These are phyloP conservation scores for Nemophila menziesii DNA, from an alignment of 257 asterid genomes.

Conservation along the genomic window DNA sequence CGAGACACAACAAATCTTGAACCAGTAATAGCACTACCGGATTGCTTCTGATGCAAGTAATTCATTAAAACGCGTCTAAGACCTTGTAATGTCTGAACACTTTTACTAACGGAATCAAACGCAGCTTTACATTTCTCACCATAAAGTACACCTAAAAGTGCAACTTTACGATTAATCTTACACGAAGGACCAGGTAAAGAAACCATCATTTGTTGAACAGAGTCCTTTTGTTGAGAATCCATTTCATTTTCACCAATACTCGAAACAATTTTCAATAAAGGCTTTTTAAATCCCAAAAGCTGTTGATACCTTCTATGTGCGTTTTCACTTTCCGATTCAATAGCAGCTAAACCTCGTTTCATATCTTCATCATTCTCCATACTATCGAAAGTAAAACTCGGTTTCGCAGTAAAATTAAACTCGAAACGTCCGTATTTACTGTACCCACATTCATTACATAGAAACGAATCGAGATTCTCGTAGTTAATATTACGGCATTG, in stretches of 20 bases:
- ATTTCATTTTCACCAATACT: conserved; percentile 98
- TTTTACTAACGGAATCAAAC: conserved; percentile 98
- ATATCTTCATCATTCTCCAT: conserved; percentile 99
- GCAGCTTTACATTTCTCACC: conserved; percentile 99
- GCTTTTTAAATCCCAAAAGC: conserved; percentile 97
- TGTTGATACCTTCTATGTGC: conserved; percentile 98
- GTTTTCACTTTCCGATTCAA: conserved; percentile 95
- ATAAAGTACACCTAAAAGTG: conserved; percentile 97
- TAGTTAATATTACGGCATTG: conserved; percentile 98
- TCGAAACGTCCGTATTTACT: conserved; percentile 99
- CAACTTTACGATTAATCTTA: conserved; percentile 97
- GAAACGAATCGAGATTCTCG: conserved; percentile 93
- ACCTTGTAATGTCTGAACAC: conserved; percentile 99
- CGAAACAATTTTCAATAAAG: conserved; percentile 86
- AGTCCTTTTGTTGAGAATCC: conserved; percentile 99
- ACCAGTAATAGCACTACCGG: conserved; percentile 56
- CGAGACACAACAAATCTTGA: conserved; percentile 84
- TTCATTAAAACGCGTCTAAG: conserved; percentile 86
- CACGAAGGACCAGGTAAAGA: conserved; percentile 98
- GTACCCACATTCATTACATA: conserved; percentile 98
- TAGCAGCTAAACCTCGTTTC: conserved; percentile 93
- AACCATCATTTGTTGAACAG: conserved; percentile 99
- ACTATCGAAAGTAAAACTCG: conserved; percentile 92
- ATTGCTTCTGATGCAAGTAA: conserved; percentile 85
- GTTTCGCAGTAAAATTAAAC: conserved; percentile 96